These are phyloP conservation scores for Mycena galopus DNA, from an alignment of 768 basidiomycete genomes.

Conservation along the genomic window DNA sequence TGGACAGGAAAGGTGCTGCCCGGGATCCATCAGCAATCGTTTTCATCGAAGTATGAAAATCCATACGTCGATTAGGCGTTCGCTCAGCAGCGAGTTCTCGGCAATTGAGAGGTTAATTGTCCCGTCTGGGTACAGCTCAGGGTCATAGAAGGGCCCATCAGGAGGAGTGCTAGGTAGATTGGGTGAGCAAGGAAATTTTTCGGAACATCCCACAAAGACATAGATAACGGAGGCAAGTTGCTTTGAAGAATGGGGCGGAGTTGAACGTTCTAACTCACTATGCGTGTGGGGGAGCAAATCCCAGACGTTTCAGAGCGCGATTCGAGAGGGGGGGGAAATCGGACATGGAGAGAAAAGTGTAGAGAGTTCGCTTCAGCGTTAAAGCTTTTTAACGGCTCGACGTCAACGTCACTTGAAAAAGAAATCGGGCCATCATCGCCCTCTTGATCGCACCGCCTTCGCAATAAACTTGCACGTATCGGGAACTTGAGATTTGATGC, in stretches of 20 bases:
- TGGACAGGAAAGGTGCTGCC: constrained; percentile 27
- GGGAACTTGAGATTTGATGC: background rate
- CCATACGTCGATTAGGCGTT: constrained; percentile 32
- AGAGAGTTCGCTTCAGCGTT: no score
- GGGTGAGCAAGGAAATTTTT: background rate
- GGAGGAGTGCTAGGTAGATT: constrained; percentile 12
- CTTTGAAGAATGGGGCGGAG: background rate
- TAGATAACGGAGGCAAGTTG: background rate
- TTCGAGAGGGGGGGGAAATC: constrained; percentile 16
- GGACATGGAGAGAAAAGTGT: constrained; percentile 11
- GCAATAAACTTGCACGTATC: background rate
- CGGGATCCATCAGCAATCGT: background rate
- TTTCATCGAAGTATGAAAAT: no score
- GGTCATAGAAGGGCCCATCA: constrained; percentile 28
- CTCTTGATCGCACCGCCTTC: background rate
- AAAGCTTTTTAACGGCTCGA: background rate
- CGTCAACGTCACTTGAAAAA: no score
- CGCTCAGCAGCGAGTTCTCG: constrained; percentile 34
- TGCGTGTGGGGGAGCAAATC: constrained; percentile 30
- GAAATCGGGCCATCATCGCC: background rate
- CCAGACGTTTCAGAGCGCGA: constrained; percentile 27
- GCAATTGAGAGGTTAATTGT: constrained; percentile 36
- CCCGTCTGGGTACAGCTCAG: constrained; percentile 30
- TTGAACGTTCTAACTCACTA: constrained; percentile 29
- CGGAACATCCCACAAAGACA: background rate